Base-by-base conservation (phyloP, 345 rosid species). In the Eucalyptus sp. region DNA sequence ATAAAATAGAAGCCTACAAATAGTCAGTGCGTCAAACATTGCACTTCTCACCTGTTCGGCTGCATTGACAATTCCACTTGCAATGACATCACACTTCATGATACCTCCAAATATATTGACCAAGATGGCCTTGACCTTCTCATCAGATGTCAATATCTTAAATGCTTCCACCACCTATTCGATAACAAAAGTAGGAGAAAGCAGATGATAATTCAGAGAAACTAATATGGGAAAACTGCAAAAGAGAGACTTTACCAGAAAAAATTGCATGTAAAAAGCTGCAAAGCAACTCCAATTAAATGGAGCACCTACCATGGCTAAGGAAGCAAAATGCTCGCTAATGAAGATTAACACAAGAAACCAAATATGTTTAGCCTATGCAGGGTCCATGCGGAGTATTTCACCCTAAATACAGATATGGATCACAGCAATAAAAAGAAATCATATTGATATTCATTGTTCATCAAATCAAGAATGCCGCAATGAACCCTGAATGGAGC, bases 61-160 rank as follows among this genome's bases (percentile, higher is more conserved):
- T 88, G 99, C 99, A 93, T 98, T 98, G 90, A 97, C 98, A 33
- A 98, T 98, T 88, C 99, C 99, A 89, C 98, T 97, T 4, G 99
- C 99, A 86, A 98, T 98, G 92, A 98, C 97, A 91, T 98, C 99
- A 90, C 99, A 98, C 90, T 95, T 96, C 99, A 98, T 98, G 87
- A 98, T 98, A 87, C 99, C 99, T 62, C 99, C 99, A 86, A 98
- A 98, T 90, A 98, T 98, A 93, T 98, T 98, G 86, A 98, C 99
- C 93, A 98, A 93, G 64, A 98, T 98, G 90, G 99, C 99, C 93
- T 97, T 98, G 89, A 98, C 99, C 93, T 98, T 98, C 8, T 96
- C 98, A 91, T 98, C 99, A 46, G 99, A 97, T 58, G 99, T 98
- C 94, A 98, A 88, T 43, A 98, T 98, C 91, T 98, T 98, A 91